Base-by-base conservation (phyloP, 1,139 yeast species). In the Kluyveromyces marxianus region DNA sequence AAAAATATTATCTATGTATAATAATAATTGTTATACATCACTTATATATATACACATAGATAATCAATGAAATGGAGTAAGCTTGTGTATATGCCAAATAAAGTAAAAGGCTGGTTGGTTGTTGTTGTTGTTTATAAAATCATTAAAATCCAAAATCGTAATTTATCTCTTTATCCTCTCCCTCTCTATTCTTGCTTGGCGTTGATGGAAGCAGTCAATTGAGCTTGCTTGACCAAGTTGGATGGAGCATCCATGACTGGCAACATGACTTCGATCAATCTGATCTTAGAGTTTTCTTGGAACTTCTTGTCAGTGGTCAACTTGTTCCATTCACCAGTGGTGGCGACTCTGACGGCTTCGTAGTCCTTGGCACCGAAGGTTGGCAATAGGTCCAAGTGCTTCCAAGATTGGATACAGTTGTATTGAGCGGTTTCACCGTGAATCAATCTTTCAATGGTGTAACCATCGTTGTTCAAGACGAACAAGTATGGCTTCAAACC, bases 371-470 rank as follows among this genome's bases (percentile, higher is more conserved):
- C 88, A 63, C 83, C 84, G 71, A 86, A 87, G 45, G 83, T 68
- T 47, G 82, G 81, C 63, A 86, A 73, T 54, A 86, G 65, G 49
- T 73, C 72, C 66, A 76, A 72, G 70, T 86, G 86, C 63, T 83
- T 76, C 95, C 95, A 87, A 53, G 81, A 75, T 68, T 86, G 94
- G 60, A 87, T 80, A 60, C 83, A 85, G 66, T 87, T 86, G 71
- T 87, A 87, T 43, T 73, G 64, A 39, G 94, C 92, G 39, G 70
- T 72, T 57, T 75, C 80, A 56, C 95, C 95, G 69, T 86, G 95
- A 56, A 87, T 85, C 69, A 87, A 76, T 68, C 90, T 79, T 71
- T 87, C 95, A 65, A 87, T 86, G 54, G 96, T 86, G 74, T 86
- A 86, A 62, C 96, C 95, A 55, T 79, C 83, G 67, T 87, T 87